A percentile compares a stretch with the other conserved stretches of the same genome.
Evolutionary conservation across 1,284 basidiomycete genomes (phyloP).

Genomic region (Tremellales sp.): DNA sequence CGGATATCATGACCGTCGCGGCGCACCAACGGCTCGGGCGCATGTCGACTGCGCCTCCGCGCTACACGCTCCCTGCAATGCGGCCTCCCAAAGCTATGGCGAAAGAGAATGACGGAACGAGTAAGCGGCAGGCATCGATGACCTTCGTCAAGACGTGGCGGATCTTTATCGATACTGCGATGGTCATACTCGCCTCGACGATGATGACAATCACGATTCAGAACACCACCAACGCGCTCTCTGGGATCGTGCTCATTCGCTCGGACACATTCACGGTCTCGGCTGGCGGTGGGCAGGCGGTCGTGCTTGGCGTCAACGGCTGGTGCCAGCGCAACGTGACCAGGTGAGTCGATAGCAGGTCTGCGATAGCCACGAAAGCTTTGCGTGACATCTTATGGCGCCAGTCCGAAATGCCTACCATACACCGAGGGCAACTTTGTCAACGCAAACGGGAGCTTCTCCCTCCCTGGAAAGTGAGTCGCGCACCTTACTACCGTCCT

Average conservation of each 20-base stretch:
- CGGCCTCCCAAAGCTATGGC: not conserved
- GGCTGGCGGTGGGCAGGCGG: constrained; percentile 1
- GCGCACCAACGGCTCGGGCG: constrained; percentile 28
- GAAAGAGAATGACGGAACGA: not conserved
- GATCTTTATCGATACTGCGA: constrained; percentile 19
- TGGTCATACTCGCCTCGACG: constrained; percentile 15
- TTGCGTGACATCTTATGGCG: not conserved
- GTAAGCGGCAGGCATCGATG: constrained; percentile 1
- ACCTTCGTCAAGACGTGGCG: constrained; percentile 20
- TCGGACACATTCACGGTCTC: constrained; percentile 18
- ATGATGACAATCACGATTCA: constrained; percentile 19
- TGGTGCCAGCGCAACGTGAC: constrained; percentile 27
- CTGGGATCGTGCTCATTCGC: constrained; percentile 12
- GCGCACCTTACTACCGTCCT: not conserved
- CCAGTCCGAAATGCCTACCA: constrained; percentile 10
- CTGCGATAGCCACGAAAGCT: not conserved
- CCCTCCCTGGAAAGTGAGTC: constrained; percentile 26
- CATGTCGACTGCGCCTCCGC: constrained; percentile 34
- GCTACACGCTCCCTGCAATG: constrained; percentile 24
- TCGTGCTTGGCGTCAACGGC: constrained; percentile 21
- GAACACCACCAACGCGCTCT: constrained; percentile 4
- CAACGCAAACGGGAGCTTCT: constrained; percentile 12
- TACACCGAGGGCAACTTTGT: constrained; percentile 22
- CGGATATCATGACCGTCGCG: constrained; percentile 19
- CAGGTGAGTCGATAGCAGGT: not conserved